Conservation (phyloP, 345 rosid species). For the Salix viminalis region DNA sequence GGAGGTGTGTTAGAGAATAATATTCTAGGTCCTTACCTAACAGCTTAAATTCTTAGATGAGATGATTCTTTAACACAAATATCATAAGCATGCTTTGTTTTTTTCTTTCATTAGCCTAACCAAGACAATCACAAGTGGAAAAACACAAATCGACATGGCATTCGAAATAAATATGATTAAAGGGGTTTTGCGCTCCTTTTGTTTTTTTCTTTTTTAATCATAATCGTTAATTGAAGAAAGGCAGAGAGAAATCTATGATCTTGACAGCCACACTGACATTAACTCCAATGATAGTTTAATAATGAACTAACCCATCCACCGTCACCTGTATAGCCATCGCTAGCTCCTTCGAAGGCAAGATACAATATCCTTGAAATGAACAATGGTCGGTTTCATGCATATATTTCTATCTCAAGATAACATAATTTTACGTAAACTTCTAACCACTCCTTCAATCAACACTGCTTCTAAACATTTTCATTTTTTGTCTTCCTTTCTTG, state of each 20-base stretch:
- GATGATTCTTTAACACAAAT: background rate
- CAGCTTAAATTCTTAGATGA: rapidly evolving
- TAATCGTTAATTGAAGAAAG: no score
- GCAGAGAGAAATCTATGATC: no score
- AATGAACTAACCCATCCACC: no score
- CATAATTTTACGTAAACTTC: background rate
- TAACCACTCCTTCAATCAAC: background rate
- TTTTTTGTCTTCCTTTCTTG: background rate
- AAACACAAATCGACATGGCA: background rate
- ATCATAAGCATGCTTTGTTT: background rate
- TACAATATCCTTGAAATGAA: no score
- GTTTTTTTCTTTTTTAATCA: no score
- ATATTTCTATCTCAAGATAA: background rate
- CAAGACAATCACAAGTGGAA: background rate
- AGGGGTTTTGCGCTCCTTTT: no score
- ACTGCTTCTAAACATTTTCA: background rate
- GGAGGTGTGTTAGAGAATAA: rapidly evolving
- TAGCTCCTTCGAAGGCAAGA: no score
- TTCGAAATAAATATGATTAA: background rate
- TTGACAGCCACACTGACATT: no score
- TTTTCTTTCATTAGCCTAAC: background rate
- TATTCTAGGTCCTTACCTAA: rapidly evolving
- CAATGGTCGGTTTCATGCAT: no score
- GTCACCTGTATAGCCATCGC: no score
- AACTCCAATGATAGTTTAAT: no score